Conservation (phyloP, 2,329 filamentous ascomycete species). For the Septoria petroselini region DNA sequence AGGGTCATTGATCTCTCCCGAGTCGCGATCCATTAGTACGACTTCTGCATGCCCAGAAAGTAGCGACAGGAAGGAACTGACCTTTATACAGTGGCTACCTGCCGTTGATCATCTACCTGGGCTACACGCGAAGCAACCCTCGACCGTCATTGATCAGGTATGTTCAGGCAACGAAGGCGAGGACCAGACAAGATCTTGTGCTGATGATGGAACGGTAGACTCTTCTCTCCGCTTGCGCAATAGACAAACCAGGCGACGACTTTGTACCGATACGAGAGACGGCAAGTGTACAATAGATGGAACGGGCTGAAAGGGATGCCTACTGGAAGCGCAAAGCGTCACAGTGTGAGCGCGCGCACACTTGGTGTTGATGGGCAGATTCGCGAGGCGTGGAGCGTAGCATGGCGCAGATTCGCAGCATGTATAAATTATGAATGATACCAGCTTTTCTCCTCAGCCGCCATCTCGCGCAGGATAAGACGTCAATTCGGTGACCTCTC, state of each 20-base stretch:
- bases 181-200: background rate
- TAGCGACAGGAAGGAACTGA: constrained; percentile 15
- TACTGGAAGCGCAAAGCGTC: too few species aligned
- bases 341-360: background rate
- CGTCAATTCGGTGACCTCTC: too few species aligned
- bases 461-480: too few species aligned
- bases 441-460: constrained; percentile 3
- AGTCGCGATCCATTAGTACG: constrained; percentile 92
- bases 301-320: too few species aligned
- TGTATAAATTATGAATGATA: constrained; percentile 11
- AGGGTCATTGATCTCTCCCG: constrained; percentile 93
- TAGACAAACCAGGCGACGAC: constrained; percentile 23
- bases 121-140: constrained; percentile 92
- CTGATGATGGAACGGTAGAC: constrained; percentile 24
- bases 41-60: constrained; percentile 25
- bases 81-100: constrained; percentile 74
- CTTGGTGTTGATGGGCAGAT: constrained; percentile 8
- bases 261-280: constrained; percentile 5
- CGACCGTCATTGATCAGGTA: constrained; percentile 75
- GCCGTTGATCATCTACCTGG: constrained; percentile 93
- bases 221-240: constrained; percentile 36
- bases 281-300: constrained; percentile 24
- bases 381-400: constrained; percentile 17
- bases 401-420: constrained; percentile 16
- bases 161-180: background rate